Base-by-base conservation (phyloP, 768 basidiomycete species). In the Butyriboletus loyo region DNA sequence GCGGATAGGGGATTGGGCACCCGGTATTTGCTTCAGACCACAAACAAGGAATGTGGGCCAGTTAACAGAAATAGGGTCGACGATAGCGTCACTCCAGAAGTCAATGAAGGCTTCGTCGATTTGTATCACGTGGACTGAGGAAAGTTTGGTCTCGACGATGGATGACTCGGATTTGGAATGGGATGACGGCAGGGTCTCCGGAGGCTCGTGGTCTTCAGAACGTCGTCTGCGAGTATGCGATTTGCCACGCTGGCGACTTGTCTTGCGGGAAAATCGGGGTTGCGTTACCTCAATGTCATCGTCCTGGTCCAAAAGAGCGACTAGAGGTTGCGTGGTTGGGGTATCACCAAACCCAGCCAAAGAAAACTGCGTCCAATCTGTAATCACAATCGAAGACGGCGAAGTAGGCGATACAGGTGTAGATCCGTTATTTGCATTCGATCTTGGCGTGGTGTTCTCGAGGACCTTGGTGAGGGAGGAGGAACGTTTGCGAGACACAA, bases 91-190 rank as follows among this genome's bases (percentile, higher is more conserved):
- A 46, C 76, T 79, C 87, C 88, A 91, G 64, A 89, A 89, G 66
- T 92, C 89, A 49, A 90, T 70, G 65, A 92, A 91, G 1, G 88
- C 87, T 60, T 91, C 89, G 60, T 92, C 89, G 11, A 92, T 62
- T 54, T 82, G 77, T n/a, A 84, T 69, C 32, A 81, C 57, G 9
- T 61, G 60, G 8, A 68, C 60, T 2, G 67, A 67, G 14, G 75
- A 69, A 11, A 85, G 66, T 9, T 69, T 66, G 0, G 76, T 75
- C 21, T 77, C 72, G 54, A 68, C 4, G 21, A 67, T 46, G 37
- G 52, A 43, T 4, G 50, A 6, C 30, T 55, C 62, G 5, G 22
- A 39, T 28, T 60, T 51, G 6, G 44, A 49, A 8, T 62, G 68
- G 6, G 71, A 65, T 46, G 50, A 64, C 40, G 35, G 53, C 46